These are phyloP conservation scores for Fusarium illudens DNA, from an alignment of 2,329 filamentous ascomycete genomes.

Conservation along the genomic window DNA sequence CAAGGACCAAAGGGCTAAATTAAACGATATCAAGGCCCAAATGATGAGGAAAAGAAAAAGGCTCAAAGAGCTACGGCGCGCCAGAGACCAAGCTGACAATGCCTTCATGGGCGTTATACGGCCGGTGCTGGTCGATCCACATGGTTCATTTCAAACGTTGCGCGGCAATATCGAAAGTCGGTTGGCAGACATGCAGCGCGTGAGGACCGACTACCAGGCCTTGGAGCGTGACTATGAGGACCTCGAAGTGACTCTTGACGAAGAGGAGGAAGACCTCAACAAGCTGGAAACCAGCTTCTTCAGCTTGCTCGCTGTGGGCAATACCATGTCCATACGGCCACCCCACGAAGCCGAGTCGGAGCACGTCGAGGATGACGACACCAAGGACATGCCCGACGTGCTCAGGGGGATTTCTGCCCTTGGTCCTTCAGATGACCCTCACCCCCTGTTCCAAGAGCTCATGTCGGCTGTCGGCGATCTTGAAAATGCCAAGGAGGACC, in stretches of 20 bases:
- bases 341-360: constrained; percentile 7
- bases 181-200: constrained; percentile 48
- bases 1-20: constrained; percentile 45
- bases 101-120: constrained; percentile 52
- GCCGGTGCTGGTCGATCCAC: constrained; percentile 46
- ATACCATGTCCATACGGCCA: constrained; percentile 21
- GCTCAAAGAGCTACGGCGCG: constrained; percentile 44
- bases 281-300: constrained; percentile 51
- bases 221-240: constrained; percentile 50
- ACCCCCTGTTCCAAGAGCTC: constrained; percentile 58
- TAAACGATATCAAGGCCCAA: constrained; percentile 42
- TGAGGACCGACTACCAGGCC: constrained; percentile 50
- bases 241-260: constrained; percentile 47
- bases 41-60: constrained; percentile 47
- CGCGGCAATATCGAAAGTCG: constrained; percentile 41
- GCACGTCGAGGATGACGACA: constrained; percentile 9
- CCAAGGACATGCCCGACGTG: constrained; percentile 43
- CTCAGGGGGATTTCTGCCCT: constrained; percentile 49
- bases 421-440: constrained; percentile 51
- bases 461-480: constrained; percentile 55
- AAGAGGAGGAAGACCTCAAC: constrained; percentile 48
- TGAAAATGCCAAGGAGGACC: constrained; percentile 58
- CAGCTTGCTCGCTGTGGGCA: constrained; percentile 47
- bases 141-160: constrained; percentile 29
- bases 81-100: constrained; percentile 51